phyloP scores from a whole-genome alignment of 441 rosid species.

The Populus trichocarpa region DNA sequence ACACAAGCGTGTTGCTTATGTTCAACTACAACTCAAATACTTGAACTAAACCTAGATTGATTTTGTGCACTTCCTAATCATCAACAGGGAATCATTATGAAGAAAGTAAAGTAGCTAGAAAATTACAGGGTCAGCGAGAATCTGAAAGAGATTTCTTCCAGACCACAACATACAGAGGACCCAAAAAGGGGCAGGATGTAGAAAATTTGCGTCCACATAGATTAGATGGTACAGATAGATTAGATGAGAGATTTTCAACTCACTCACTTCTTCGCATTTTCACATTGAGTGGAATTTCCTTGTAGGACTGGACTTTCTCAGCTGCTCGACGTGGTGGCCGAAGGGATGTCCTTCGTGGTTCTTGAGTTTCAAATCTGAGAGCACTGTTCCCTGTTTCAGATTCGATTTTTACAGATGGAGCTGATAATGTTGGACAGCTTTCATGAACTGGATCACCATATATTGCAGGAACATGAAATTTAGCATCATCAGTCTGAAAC shows the following conservation, averaged over 20 bases:
- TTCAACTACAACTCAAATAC: neutral
- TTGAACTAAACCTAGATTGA: neutral
- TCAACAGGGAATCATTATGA: neutral
- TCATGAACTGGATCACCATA: conserved; percentile 10
- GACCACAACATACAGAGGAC: neutral
- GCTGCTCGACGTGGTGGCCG: conserved; percentile 52
- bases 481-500: conserved; percentile 8
- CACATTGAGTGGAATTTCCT: conserved; percentile 47
- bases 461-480: conserved; percentile 27
- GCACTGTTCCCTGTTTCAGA: conserved; percentile 27
- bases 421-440: conserved; percentile 9
- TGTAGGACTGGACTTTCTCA: conserved; percentile 62
- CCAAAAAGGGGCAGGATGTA: neutral
- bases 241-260: conserved; percentile 7
- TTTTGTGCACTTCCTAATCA: conserved; percentile 2
- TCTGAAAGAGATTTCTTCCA: neutral
- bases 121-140: conserved; percentile 10
- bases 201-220: neutral
- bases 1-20: neutral
- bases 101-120: neutral
- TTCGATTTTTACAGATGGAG: conserved; percentile 38
- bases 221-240: neutral
- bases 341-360: conserved; percentile 39
- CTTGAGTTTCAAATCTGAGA: conserved; percentile 8
- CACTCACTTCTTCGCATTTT: conserved; percentile 50